Evolutionary conservation across 768 basidiomycete genomes (phyloP).

Genomic region (Agrocybe praecox): DNA sequence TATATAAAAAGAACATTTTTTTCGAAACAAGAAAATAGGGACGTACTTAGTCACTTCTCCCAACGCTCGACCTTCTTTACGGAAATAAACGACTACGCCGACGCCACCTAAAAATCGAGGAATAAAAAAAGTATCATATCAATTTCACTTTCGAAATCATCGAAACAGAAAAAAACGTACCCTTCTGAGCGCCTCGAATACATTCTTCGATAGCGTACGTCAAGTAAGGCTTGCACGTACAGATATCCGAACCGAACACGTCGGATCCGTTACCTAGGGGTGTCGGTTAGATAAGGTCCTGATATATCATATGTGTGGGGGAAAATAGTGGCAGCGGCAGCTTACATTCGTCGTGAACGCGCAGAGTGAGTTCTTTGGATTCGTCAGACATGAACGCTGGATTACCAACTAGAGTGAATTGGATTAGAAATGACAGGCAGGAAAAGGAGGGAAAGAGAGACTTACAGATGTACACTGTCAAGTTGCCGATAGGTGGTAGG

Average conservation of each 20-base stretch:
- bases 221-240: conserved; percentile 92
- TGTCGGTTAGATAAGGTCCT: no score
- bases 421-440: neutral
- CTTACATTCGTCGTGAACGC: conserved; percentile 93
- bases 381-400: conserved; percentile 77
- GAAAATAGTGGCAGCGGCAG: neutral
- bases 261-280: conserved; percentile 84
- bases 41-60: conserved; percentile 91
- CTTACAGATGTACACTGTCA: conserved; percentile 91
- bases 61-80: conserved; percentile 90
- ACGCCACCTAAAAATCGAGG: conserved; percentile 71
- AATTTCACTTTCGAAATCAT: neutral
- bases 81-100: conserved; percentile 92
- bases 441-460: neutral
- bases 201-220: conserved; percentile 94
- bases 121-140: neutral
- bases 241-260: conserved; percentile 93
- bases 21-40: no score
- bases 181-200: conserved; percentile 66
- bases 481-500: conserved; percentile 89
- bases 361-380: conserved; percentile 79
- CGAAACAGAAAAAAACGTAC: conserved; percentile 8
- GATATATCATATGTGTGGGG: no score
- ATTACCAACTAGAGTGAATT: conserved; percentile 67
- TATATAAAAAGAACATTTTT: no score